Percentiles rank a stretch among this genome's conserved stretches.
Evolutionary conservation across 164 flowering plant species (phyloP).

Genomic region (Aristolochia fimbriata): DNA sequence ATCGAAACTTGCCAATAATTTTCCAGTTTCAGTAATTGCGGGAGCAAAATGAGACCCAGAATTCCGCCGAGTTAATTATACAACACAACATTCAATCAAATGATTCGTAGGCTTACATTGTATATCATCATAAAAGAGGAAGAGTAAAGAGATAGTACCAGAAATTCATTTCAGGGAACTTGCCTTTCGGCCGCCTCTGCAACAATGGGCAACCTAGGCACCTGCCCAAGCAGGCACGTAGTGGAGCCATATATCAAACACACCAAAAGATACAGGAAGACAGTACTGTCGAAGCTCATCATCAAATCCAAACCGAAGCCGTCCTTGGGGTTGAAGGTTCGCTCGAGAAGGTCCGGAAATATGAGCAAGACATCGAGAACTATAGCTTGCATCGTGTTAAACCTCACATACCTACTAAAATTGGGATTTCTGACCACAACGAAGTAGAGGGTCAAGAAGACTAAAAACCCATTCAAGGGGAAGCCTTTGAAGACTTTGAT

Average conservation of each 20-base stretch:
- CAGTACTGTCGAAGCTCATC: conserved; percentile 95
- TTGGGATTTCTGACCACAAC: conserved; percentile 76
- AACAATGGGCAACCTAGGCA: conserved; percentile 95
- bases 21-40: too few relatives aligned
- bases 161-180: conserved; percentile 33
- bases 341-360: conserved; percentile 80
- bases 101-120: too few relatives aligned
- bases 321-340: conserved; percentile 62
- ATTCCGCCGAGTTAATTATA: too few relatives aligned
- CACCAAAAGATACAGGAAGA: conserved; percentile 75
- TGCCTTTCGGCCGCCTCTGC: conserved; percentile 99
- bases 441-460: conserved; percentile 78
- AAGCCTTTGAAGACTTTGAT: conserved; percentile 77
- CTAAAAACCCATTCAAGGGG: conserved; percentile 80
- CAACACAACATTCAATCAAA: too few relatives aligned
- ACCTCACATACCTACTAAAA: conserved; percentile 90
- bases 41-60: too few relatives aligned
- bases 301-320: conserved; percentile 82
- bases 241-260: conserved; percentile 74
- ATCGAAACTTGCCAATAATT: too few relatives aligned
- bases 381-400: conserved; percentile 94
- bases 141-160: background rate
- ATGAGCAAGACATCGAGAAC: conserved; percentile 89
- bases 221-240: conserved; percentile 70
- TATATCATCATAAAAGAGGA: too few relatives aligned